Conservation (phyloP, 2,329 filamentous ascomycete species). For the Pyricularia sp. region DNA sequence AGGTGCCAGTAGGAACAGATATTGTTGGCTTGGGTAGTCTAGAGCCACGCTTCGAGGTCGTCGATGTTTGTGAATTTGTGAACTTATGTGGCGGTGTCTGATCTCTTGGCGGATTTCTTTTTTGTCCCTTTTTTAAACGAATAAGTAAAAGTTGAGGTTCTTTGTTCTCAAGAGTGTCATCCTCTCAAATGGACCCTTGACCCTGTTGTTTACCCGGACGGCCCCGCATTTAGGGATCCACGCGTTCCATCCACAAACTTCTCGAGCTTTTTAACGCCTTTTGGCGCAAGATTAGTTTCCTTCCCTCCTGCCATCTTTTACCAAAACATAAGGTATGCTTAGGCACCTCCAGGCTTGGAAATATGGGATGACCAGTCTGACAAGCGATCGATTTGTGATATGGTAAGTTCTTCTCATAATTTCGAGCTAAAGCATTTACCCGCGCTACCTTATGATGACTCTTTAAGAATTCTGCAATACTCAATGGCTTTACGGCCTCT, state of each 20-base stretch:
- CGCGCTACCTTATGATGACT: slow-evolving; percentile 1
- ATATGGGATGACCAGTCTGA: background rate
- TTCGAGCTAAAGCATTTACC: background rate
- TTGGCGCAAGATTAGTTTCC: background rate
- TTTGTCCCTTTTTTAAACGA: background rate
- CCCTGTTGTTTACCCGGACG: background rate
- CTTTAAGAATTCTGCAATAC: slow-evolving; percentile 5
- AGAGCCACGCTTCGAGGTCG: background rate
- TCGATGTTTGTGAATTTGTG: background rate
- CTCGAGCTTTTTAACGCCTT: background rate
- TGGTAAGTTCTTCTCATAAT: background rate
- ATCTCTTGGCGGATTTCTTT: background rate
- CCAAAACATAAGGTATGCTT: background rate
- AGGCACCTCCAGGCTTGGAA: too few relatives aligned
- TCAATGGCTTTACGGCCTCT: background rate
- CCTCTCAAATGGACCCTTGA: background rate
- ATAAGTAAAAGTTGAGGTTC: background rate
- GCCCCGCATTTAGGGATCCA: background rate
- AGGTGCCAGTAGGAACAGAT: background rate
- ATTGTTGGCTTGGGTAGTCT: background rate
- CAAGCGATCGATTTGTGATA: background rate
- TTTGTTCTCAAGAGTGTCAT: background rate
- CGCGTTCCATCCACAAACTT: background rate
- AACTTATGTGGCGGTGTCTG: background rate
- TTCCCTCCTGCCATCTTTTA: background rate